Percentiles rank a stretch among this genome's conserved stretches.
These are phyloP conservation scores for Coelastrella sp. DNA, from an alignment of 139 green algal genomes.

Conservation along the genomic window DNA sequence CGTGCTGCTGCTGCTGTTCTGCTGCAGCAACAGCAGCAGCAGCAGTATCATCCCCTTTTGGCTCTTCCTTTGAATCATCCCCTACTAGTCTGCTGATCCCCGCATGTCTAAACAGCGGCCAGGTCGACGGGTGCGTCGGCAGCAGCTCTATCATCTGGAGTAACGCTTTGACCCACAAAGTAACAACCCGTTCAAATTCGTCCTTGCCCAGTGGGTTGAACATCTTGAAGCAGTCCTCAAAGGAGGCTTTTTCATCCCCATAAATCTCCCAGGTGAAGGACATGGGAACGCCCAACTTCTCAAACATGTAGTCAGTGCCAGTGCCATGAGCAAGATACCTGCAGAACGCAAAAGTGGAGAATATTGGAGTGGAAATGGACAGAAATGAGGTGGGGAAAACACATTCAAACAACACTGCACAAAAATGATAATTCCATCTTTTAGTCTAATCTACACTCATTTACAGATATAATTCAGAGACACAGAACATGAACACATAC, in stretches of 20 bases:
- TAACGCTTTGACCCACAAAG: slow-evolving; percentile 71
- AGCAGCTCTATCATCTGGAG: slow-evolving; percentile 77
- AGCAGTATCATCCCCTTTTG: not conserved
- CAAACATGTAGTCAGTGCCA: slow-evolving; percentile 96
- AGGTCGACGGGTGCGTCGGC: slow-evolving; percentile 69
- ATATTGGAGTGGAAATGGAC: not conserved
- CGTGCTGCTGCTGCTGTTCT: slow-evolving; percentile 19
- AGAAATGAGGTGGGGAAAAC: too few relatives aligned
- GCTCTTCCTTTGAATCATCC: not conserved
- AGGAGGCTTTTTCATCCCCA: slow-evolving; percentile 82
- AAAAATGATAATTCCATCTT: not conserved
- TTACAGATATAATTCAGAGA: not conserved
- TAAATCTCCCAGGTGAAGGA: slow-evolving; percentile 98
- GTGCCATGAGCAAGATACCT: slow-evolving; percentile 97
- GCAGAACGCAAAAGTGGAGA: not conserved
- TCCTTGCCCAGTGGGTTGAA: slow-evolving; percentile 91
- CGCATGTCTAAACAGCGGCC: slow-evolving; percentile 20
- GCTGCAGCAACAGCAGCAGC: not conserved
- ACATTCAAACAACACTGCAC: not conserved
- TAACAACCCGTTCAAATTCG: slow-evolving; percentile 57
- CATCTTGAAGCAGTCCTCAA: slow-evolving; percentile 96
- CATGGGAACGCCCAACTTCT: slow-evolving; percentile 79
- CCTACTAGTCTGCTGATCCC: not conserved
- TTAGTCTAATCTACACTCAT: too few relatives aligned
- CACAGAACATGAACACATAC: not conserved